Evolutionary conservation across 2,329 filamentous ascomycete species (phyloP).

Genomic region (Clonostachys chloroleuca): DNA sequence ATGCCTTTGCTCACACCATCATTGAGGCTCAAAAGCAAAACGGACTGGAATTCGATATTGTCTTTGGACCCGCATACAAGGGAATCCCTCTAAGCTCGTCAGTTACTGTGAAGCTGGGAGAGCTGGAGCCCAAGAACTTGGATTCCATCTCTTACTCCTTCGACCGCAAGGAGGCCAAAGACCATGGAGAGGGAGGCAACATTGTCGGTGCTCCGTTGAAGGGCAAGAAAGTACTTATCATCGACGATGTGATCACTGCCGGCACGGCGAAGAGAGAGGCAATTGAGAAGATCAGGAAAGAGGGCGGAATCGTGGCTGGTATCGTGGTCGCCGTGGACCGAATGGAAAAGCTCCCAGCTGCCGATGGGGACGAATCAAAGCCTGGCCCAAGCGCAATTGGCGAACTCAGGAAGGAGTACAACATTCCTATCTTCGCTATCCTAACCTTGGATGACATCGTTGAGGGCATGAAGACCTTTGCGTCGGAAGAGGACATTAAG

Average conservation of each 20-base stretch:
- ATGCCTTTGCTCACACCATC: slow-evolving; percentile 73
- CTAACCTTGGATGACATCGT: slow-evolving; percentile 82
- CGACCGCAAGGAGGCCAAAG: slow-evolving; percentile 95
- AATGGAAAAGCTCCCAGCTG: slow-evolving; percentile 71
- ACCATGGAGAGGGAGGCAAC: slow-evolving; percentile 89
- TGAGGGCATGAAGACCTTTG: slow-evolving; percentile 58
- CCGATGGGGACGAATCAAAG: slow-evolving; percentile 62
- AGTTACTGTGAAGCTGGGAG: slow-evolving; percentile 70
- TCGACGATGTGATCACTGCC: slow-evolving; percentile 96
- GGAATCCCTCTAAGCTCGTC: slow-evolving; percentile 86
- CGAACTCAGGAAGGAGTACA: slow-evolving; percentile 77
- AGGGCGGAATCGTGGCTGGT: slow-evolving; percentile 80
- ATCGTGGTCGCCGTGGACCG: slow-evolving; percentile 88
- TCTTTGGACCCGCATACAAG: slow-evolving; percentile 96
- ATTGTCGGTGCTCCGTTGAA: slow-evolving; percentile 85
- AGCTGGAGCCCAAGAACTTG: slow-evolving; percentile 62
- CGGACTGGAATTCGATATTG: slow-evolving; percentile 66
- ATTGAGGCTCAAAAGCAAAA: slow-evolving; percentile 36
- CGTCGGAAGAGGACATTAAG: slow-evolving; percentile 57
- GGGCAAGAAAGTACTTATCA: slow-evolving; percentile 81
- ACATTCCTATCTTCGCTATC: slow-evolving; percentile 79
- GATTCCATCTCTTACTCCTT: slow-evolving; percentile 77
- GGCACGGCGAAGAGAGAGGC: slow-evolving; percentile 93
- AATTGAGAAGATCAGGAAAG: slow-evolving; percentile 79
- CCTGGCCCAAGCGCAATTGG: slow-evolving; percentile 78